Conservation (phyloP, 73 alveolate genomes). For the Breviolum minutum region DNA sequence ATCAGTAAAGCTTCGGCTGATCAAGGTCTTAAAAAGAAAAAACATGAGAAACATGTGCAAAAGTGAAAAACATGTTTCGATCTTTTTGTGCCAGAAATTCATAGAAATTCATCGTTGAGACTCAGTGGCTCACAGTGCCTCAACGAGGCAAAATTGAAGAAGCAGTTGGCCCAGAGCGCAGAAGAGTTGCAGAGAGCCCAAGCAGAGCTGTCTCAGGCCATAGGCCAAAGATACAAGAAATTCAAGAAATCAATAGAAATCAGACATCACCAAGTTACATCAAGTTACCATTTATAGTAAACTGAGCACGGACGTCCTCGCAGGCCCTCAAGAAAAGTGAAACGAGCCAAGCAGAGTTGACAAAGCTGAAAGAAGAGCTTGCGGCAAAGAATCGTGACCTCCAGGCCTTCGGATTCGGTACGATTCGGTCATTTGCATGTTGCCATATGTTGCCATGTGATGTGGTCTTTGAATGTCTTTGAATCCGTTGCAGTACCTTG, state of each 20-base stretch:
- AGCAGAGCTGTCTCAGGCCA: slow-evolving; percentile 32
- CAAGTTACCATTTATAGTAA: not conserved
- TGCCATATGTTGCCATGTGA: not conserved
- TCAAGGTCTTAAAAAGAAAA: too few relatives aligned
- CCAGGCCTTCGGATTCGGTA: not conserved
- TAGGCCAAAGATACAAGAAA: not conserved
- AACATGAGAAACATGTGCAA: too few relatives aligned
- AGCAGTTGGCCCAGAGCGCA: slow-evolving; percentile 29
- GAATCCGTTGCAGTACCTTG: too few relatives aligned
- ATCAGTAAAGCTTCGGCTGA: too few relatives aligned
- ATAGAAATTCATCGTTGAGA: too few relatives aligned
- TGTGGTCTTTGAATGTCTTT: not conserved
- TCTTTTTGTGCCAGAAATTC: too few relatives aligned
- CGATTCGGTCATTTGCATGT: not conserved
- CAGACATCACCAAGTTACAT: not conserved
- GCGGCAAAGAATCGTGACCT: slow-evolving; percentile 27
- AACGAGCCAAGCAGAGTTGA: slow-evolving; percentile 33
- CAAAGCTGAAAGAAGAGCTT: slow-evolving; percentile 22
- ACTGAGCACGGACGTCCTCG: not conserved
- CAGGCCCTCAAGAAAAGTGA: slow-evolving; percentile 26
- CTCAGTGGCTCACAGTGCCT: too few relatives aligned
- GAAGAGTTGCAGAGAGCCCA: slow-evolving; percentile 48
- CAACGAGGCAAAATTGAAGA: not conserved
- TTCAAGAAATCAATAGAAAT: not conserved
- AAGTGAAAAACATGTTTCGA: too few relatives aligned